Conservation (phyloP, 2,329 filamentous ascomycete genomes). For the Sclerotinia borealis region DNA sequence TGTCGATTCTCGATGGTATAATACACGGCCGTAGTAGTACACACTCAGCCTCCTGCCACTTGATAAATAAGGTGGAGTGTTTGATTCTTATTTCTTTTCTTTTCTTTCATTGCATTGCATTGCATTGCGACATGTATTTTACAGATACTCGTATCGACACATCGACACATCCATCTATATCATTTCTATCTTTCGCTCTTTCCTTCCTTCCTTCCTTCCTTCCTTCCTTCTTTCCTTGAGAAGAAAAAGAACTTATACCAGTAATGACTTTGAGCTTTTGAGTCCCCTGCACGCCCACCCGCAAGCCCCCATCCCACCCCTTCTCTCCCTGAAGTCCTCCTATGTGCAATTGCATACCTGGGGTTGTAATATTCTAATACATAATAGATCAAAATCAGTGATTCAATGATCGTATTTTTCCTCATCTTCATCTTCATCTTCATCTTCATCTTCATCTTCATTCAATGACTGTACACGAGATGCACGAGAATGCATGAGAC, state of each 20-base stretch:
- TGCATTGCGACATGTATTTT: conserved; percentile 25
- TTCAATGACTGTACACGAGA: no score
- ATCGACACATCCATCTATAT: conserved; percentile 22
- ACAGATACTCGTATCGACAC: conserved; percentile 27
- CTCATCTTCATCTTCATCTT: not conserved
- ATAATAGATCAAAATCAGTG: conserved; percentile 20
- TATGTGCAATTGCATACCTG: conserved; percentile 20
- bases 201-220: not conserved
- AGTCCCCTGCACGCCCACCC: not conserved
- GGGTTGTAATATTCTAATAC: no score
- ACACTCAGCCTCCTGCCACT: no score
- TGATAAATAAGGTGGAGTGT: conserved; percentile 16
- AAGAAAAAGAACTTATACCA: no score
- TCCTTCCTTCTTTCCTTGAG: not conserved
- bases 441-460: no score
- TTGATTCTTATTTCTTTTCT: conserved; percentile 15
- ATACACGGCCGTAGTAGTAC: no score
- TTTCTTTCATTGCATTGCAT: conserved; percentile 16
- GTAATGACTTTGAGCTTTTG: not conserved
- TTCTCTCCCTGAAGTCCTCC: not conserved
- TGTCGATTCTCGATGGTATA: no score
- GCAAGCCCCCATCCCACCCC: not conserved
- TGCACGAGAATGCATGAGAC: no score
- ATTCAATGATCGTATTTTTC: not conserved
- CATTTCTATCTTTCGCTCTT: no score